Percentiles rank a stretch among this genome's conserved stretches.
These are phyloP conservation scores for Scortechinia acanthostroma DNA, from an alignment of 2,329 filamentous ascomycete genomes.

Conservation along the genomic window DNA sequence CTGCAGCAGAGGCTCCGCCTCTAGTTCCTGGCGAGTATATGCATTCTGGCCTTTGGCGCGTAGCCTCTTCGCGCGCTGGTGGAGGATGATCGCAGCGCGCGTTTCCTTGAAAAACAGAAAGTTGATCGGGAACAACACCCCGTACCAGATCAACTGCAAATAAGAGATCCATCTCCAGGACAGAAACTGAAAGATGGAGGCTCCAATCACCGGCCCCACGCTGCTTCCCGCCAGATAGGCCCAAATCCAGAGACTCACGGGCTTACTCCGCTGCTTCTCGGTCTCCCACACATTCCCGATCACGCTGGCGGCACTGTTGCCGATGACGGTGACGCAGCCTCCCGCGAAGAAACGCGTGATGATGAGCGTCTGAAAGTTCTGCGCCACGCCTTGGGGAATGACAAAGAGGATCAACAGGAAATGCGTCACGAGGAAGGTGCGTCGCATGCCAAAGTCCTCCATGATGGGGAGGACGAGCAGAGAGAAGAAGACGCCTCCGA, in stretches of 20 bases:
- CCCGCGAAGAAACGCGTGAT: constrained; percentile 15
- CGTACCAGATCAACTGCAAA: constrained; percentile 29
- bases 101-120: constrained; percentile 32
- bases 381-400: constrained; percentile 1
- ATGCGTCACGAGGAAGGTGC: constrained; percentile 12
- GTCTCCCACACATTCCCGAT: constrained; percentile 15
- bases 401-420: constrained; percentile 14
- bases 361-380: constrained; percentile 11
- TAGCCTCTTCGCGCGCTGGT: constrained; percentile 13
- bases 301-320: constrained; percentile 13
- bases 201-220: constrained; percentile 19
- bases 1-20: too few relatives aligned
- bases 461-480: constrained; percentile 29
- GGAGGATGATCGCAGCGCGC: constrained; percentile 35
- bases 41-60: constrained; percentile 14
- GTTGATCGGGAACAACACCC: constrained; percentile 26
- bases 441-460: constrained; percentile 21
- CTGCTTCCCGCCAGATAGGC: constrained; percentile 11
- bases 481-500: constrained; percentile 29
- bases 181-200: constrained; percentile 13
- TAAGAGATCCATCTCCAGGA: constrained; percentile 24
- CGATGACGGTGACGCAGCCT: constrained; percentile 14
- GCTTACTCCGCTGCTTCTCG: constrained; percentile 12
- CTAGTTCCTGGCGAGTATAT: background rate
- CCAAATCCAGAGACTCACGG: constrained; percentile 11